Conservation (phyloP, 73 alveolate genomes). For the Diophrys appendiculata region DNA sequence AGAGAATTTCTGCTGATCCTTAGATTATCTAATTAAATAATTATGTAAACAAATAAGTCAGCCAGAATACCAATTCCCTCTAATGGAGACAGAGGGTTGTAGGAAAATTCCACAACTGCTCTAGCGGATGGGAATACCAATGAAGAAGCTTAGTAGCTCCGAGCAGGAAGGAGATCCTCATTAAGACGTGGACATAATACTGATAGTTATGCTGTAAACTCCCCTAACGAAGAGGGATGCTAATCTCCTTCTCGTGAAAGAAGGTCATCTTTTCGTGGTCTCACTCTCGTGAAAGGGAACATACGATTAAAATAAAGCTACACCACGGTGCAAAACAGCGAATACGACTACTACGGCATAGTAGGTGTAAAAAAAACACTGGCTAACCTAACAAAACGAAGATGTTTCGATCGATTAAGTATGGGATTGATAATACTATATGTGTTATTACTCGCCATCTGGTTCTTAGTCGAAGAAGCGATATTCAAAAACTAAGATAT, state of each 20-base stretch:
- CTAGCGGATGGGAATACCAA: too few relatives aligned
- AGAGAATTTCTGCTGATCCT: too few relatives aligned
- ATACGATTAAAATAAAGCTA: background rate
- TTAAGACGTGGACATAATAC: too few relatives aligned
- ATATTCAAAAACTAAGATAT: background rate
- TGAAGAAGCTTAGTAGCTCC: too few relatives aligned
- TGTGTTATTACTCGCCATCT: background rate
- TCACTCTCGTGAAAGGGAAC: background rate
- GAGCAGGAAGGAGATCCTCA: too few relatives aligned
- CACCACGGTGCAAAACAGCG: background rate
- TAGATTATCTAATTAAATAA: too few relatives aligned
- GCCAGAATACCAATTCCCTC: too few relatives aligned
- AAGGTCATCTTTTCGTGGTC: background rate
- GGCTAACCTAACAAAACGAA: background rate
- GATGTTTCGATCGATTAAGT: background rate
- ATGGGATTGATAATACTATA: too few relatives aligned
- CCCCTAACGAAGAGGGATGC: background rate
- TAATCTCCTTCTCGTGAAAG: background rate
- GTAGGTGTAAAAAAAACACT: background rate
- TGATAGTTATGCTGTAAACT: too few relatives aligned
- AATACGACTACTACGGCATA: background rate
- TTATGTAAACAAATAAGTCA: too few relatives aligned
- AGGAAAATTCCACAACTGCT: too few relatives aligned
- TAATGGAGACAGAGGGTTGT: too few relatives aligned
- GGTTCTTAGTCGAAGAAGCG: conserved; percentile 6